A percentile compares a stretch with the other conserved stretches of the same genome.
Evolutionary conservation across 306 rosid genomes (phyloP).

Genomic region (Ceratonia siliqua): DNA sequence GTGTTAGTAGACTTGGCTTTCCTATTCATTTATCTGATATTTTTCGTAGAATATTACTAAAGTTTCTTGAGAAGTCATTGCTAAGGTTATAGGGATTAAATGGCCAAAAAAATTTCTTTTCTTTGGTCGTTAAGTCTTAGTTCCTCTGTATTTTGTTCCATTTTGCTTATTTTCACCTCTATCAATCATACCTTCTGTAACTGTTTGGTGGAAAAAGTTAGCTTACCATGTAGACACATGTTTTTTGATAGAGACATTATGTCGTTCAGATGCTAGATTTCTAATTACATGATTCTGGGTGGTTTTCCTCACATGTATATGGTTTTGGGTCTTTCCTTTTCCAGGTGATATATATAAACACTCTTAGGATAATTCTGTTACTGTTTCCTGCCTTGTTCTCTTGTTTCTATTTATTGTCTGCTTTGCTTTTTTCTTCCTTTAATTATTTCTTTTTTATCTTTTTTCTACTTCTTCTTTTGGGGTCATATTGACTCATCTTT

Average conservation of each 20-base stretch:
- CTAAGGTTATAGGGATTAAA: too few species aligned
- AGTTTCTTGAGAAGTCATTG: not conserved
- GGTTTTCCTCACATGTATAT: conserved; percentile 15
- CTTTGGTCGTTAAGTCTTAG: not conserved
- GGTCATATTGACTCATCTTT: not conserved
- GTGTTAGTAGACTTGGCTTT: not conserved
- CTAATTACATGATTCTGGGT: not conserved
- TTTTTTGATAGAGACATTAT: not conserved
- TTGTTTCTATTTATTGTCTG: not conserved
- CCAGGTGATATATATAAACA: not conserved
- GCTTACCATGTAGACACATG: not conserved
- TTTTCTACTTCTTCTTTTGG: not conserved
- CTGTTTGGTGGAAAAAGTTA: not conserved
- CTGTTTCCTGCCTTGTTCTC: not conserved
- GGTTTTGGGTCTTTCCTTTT: not conserved
- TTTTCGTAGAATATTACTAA: too few species aligned
- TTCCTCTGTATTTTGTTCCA: not conserved
- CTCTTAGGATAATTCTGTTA: not conserved
- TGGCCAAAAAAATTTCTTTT: too few species aligned
- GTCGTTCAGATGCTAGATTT: conserved; percentile 2
- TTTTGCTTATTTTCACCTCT: not conserved
- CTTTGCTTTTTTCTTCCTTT: not conserved
- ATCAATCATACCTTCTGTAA: too few species aligned
- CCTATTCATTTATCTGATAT: not conserved
- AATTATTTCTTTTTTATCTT: not conserved